phyloP scores from a whole-genome alignment of 1,139 yeast species.

The Nakaseomyces nivariensis region DNA sequence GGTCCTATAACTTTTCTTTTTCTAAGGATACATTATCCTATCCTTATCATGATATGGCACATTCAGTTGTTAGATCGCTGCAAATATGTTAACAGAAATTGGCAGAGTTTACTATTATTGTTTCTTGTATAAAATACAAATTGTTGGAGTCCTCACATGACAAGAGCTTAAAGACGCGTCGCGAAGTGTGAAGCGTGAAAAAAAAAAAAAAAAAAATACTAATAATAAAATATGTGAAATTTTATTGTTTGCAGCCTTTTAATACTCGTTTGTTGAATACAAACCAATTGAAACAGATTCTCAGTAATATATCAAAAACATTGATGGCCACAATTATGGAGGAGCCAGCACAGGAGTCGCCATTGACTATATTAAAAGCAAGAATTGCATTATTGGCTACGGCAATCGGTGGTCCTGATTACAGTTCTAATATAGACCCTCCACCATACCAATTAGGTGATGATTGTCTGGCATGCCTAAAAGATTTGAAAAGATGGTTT shows the following conservation, averaged over 20 bases:
- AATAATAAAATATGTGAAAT: not conserved
- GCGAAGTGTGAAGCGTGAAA: not conserved
- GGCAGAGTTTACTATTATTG: too few relatives aligned
- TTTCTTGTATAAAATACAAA: too few relatives aligned
- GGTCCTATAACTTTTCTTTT: too few relatives aligned
- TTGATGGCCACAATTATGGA: not conserved
- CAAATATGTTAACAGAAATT: too few relatives aligned
- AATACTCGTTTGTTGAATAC: too few relatives aligned
- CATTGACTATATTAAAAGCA: conserved; percentile 20
- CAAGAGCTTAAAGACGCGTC: not conserved
- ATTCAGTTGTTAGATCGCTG: too few relatives aligned
- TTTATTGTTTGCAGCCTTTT: too few relatives aligned
- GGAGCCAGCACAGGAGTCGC: conserved; percentile 5
- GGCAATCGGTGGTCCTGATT: conserved; percentile 31
- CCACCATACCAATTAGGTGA: conserved; percentile 74
- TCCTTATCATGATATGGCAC: too few relatives aligned
- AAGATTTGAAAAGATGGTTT: conserved; percentile 84
- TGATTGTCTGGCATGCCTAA: conserved; percentile 82
- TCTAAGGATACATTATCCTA: too few relatives aligned
- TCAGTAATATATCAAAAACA: too few relatives aligned
- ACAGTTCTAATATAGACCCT: conserved; percentile 33
- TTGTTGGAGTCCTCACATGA: too few relatives aligned
- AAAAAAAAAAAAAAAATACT: not conserved
- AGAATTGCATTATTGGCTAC: conserved; percentile 29
- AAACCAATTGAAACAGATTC: too few relatives aligned